Conservation (phyloP, 495 filamentous ascomycete species). For the Venustampulla echinocandica region DNA sequence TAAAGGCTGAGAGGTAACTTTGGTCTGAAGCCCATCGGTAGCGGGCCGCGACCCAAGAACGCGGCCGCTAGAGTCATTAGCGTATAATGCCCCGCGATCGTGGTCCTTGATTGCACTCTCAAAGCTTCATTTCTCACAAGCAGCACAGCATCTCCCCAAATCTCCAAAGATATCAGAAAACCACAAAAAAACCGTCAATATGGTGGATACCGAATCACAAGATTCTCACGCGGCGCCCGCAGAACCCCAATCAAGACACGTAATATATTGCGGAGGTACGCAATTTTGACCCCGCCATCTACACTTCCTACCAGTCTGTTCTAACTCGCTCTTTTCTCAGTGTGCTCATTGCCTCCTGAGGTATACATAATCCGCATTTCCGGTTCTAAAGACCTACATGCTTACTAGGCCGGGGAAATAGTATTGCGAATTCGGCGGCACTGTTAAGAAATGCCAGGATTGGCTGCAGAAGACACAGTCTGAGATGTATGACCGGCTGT, state of each 20-base stretch:
- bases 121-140: background rate
- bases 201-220: conserved; percentile 31
- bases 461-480: conserved; percentile 77
- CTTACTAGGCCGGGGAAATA: conserved; percentile 32
- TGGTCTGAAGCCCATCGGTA: too few relatives aligned
- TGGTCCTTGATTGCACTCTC: background rate
- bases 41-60: too few relatives aligned
- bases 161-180: background rate
- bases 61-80: too few relatives aligned
- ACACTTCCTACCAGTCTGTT: conserved; percentile 57
- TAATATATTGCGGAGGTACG: conserved; percentile 78
- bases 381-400: background rate
- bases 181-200: conserved; percentile 7
- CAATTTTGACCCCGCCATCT: conserved; percentile 7
- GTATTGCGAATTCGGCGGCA: conserved; percentile 98
- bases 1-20: too few relatives aligned
- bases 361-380: conserved; percentile 7
- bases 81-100: background rate
- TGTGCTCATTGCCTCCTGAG: conserved; percentile 77
- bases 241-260: conserved; percentile 55
- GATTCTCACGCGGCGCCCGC: conserved; percentile 4
- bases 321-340: too few relatives aligned
- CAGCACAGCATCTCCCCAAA: background rate
- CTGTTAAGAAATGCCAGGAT: conserved; percentile 95
- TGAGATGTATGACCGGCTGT: conserved; percentile 64